These are phyloP conservation scores for Pyrenochaeta sp. DNA, from an alignment of 2,329 filamentous ascomycete species.

Conservation along the genomic window DNA sequence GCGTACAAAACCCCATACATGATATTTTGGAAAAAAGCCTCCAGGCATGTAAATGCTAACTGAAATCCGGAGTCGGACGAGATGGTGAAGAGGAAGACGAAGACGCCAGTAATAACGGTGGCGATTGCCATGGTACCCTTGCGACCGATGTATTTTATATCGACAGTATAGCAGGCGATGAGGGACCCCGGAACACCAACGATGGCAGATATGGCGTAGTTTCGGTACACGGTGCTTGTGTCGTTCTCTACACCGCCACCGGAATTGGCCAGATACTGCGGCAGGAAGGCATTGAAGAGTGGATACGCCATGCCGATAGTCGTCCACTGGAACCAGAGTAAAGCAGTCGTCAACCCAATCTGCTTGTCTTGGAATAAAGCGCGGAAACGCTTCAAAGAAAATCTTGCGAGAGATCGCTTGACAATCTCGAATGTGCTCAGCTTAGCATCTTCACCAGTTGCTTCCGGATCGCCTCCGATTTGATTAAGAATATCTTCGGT, in stretches of 20 bases:
- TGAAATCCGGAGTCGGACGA: slow-evolving; percentile 66
- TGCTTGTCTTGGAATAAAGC: slow-evolving; percentile 66
- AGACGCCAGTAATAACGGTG: slow-evolving; percentile 72
- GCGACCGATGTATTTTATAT: slow-evolving; percentile 75
- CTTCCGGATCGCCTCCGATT: slow-evolving; percentile 60
- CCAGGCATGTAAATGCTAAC: slow-evolving; percentile 71
- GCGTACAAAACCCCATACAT: slow-evolving; percentile 76
- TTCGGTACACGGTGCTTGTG: slow-evolving; percentile 68
- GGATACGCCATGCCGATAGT: slow-evolving; percentile 88
- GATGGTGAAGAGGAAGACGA: slow-evolving; percentile 72
- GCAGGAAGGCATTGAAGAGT: slow-evolving; percentile 90
- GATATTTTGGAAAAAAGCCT: slow-evolving; percentile 70
- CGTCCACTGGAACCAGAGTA: slow-evolving; percentile 82
- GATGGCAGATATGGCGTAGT: slow-evolving; percentile 82
- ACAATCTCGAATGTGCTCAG: slow-evolving; percentile 60
- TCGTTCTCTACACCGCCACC: slow-evolving; percentile 41
- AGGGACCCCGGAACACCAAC: slow-evolving; percentile 80
- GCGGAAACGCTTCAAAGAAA: slow-evolving; percentile 72
- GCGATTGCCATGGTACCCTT: slow-evolving; percentile 75
- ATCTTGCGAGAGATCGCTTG: slow-evolving; percentile 68
- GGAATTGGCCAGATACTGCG: slow-evolving; percentile 77
- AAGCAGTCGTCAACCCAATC: slow-evolving; percentile 57
- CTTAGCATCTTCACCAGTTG: slow-evolving; percentile 45
- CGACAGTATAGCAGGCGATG: slow-evolving; percentile 76
- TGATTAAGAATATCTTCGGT: slow-evolving; percentile 72